phyloP scores from a whole-genome alignment of 2,329 filamentous ascomycete genomes.

The Falciphora oryzae region DNA sequence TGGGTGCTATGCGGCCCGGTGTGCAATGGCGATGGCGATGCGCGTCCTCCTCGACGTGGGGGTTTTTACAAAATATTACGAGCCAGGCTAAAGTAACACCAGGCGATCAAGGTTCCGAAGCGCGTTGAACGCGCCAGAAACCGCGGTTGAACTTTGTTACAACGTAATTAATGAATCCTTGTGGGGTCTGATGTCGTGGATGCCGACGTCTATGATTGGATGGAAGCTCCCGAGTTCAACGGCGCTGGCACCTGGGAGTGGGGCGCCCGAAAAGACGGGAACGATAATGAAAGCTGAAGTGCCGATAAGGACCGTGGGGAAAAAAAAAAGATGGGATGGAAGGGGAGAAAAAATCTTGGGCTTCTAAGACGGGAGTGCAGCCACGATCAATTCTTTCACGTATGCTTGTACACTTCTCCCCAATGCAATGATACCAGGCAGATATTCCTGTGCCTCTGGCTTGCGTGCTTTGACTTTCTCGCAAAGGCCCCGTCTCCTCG shows the following conservation, averaged over 20 bases:
- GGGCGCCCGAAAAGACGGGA: neutral
- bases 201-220: neutral
- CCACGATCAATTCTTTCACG: neutral
- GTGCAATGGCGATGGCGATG: neutral
- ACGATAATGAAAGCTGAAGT: neutral
- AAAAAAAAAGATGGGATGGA: neutral
- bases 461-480: neutral
- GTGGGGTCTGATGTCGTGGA: neutral
- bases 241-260: neutral
- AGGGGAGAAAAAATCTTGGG: neutral
- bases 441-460: neutral
- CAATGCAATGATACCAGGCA: slow-evolving; percentile 7
- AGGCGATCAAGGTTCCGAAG: too few species aligned
- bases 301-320: neutral
- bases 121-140: neutral
- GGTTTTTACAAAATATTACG: neutral
- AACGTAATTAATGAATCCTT: neutral
- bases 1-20: too few species aligned
- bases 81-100: neutral
- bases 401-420: neutral
- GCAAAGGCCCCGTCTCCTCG: neutral
- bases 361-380: neutral
- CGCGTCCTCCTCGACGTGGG: neutral
- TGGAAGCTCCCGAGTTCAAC: neutral
- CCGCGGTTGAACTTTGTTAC: neutral